Evolutionary conservation across 192 early-diverging fungal genomes (phyloP).

Genomic region (Coemansia sp.): DNA sequence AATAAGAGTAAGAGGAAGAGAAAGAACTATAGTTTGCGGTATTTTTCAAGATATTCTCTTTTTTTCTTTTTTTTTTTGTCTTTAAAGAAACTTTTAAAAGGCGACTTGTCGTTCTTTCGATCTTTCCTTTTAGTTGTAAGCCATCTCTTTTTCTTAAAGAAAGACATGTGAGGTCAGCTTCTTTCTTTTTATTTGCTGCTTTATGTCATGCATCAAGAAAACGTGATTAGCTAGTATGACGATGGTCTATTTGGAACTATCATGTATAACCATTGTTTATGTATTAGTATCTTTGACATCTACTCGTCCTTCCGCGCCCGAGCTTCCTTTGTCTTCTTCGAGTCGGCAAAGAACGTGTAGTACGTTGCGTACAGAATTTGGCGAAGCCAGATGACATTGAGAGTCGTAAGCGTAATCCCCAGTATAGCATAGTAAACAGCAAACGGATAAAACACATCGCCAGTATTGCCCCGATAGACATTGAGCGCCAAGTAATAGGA

Average conservation of each 20-base stretch:
- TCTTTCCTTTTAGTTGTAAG: neutral
- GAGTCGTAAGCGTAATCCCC: conserved; percentile 32
- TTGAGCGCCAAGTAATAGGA: conserved; percentile 9
- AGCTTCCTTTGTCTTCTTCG: neutral
- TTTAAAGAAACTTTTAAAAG: neutral
- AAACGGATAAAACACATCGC: conserved; percentile 29
- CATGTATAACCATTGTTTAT: neutral
- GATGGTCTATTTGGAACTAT: neutral
- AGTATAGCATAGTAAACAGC: conserved; percentile 39
- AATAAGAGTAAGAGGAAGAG: neutral
- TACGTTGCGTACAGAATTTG: conserved; percentile 36
- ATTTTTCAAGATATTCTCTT: neutral
- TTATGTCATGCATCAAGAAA: neutral
- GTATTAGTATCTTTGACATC: no score
- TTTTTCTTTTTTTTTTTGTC: neutral
- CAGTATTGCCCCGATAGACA: conserved; percentile 13
- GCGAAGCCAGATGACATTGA: conserved; percentile 47
- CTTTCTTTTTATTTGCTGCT: neutral
- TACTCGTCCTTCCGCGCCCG: neutral
- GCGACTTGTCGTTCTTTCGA: neutral
- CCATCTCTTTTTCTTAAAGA: neutral
- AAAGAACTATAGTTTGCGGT: neutral
- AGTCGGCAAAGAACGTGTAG: conserved; percentile 18
- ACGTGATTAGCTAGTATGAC: neutral
- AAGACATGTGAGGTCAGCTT: neutral